Evolutionary conservation across 352 stramenopile species (phyloP), one percentile per base, ranked within the genome.

Genomic region (Thraustochytrium striatum): DNA sequence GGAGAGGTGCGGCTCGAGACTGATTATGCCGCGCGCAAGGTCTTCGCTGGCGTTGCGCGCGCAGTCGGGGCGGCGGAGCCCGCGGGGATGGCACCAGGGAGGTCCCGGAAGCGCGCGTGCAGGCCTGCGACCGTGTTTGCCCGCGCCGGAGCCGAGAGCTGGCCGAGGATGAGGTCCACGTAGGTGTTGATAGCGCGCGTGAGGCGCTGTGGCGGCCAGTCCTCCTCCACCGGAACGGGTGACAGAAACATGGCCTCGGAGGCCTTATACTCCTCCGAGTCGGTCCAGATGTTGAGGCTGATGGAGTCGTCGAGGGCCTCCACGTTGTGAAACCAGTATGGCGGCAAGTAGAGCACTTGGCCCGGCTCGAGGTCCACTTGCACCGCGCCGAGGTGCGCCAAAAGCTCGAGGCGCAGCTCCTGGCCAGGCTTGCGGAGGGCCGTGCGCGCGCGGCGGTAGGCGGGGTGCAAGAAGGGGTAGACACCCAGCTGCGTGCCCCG

Each of bases 271-370:
- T 75, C 65, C 36, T 9, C 32, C n/a, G 65, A 75, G 50, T 75
- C 65, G n/a, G 39, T 55, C 65, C 65, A 75, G 21, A 75, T 19
- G 61, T 75, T 75, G 11, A 75, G 19, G 5, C 41, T 61, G 30
- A 75, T 75, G 50, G 65, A 41, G 13, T 72, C 52, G 21, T 30
- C 50, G 11, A 61, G 9, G 5, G 65, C 65, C 50, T 75, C 65
- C 1, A 75, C 65, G 30, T 72, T 61, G 50, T 75, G 65, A 35
- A 75, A 75, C 65, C 65, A 75, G 36, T 50, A 75, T 11, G 65
- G 9, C 3, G 65, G 65, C 21, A 75, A 32, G 52, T 38, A 75
- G 52, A 75, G 65, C 32, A 75, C 39, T 3, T 75, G 32, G 9
- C 65, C 65, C 13, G 65, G 65, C 3, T 38, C 16, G 21, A 75